Base-by-base conservation (phyloP, 805 yeast species). In the Kazachstania bromeliacearum region DNA sequence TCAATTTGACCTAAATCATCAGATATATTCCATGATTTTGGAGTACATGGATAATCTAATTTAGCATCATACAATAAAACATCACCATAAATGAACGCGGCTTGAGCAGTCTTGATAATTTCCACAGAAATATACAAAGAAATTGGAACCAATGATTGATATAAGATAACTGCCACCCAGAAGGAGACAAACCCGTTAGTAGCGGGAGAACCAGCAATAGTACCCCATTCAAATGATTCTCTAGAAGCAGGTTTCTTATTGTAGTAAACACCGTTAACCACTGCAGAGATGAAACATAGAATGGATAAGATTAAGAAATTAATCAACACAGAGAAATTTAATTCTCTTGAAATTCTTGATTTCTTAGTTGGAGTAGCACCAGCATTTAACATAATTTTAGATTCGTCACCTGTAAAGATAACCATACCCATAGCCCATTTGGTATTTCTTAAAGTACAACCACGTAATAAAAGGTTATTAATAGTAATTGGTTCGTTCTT, bases 1-100 rank as follows among this genome's bases (percentile, higher is more conserved):
- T 83, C 94, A 45, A 83, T 78, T 57, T 83, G 94, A 22, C 94
- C 94, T 48, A 83, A 63, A 59, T 83, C 94, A 64, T 83, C 94
- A 3, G 88, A 79, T 30, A 83, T 82, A 51, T 75, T 79, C 94
- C 94, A 83, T 0, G 88, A 70, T 51, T 82, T 81, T 12, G 94
- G 92, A 8, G 81, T 76, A 56, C 94, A 83, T 3, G 92, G 89
- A 48, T 75, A 82, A 55, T 83, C 89, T 41, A 83, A 59, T 36
- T 58, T 67, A 28, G 70, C 74, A 49, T 80, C 77, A 54, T 82
- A 83, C 76, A 83, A 75, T 35, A 70, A 61, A 28, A 76, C 74
- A 59, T 83, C 94, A 3, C 85, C 77, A 49, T 76, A 79, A 37
- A 83, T 83, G 64, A 83, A 83, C 43, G 68, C 80, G 0, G 89